Conservation (phyloP, 2,329 filamentous ascomycete genomes). For the Bipolaris gigantea region DNA sequence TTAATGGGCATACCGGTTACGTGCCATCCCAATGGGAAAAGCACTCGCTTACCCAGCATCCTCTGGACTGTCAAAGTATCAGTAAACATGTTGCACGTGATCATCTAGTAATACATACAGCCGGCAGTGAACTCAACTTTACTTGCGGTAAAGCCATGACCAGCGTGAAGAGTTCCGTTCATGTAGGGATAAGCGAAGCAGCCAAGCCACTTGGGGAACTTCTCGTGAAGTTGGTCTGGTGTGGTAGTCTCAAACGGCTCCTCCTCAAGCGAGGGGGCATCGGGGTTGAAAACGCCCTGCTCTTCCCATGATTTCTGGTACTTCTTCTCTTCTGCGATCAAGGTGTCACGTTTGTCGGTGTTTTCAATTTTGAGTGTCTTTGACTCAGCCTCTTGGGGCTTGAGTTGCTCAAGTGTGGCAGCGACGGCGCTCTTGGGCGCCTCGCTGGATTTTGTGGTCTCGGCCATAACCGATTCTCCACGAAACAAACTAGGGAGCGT, state of each 20-base stretch:
- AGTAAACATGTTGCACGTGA: not conserved
- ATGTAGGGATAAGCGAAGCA: slow-evolving; percentile 65
- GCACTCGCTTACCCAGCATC: slow-evolving; percentile 83
- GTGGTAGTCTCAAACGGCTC: slow-evolving; percentile 74
- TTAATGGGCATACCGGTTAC: slow-evolving; percentile 95
- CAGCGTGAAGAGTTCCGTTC: slow-evolving; percentile 69
- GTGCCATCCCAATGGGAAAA: slow-evolving; percentile 95
- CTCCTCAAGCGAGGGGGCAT: slow-evolving; percentile 79
- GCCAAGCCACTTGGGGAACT: slow-evolving; percentile 89
- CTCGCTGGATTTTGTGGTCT: slow-evolving; percentile 32
- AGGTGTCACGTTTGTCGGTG: slow-evolving; percentile 83
- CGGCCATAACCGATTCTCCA: slow-evolving; percentile 31
- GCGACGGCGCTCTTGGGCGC: slow-evolving; percentile 50
- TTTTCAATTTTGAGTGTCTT: slow-evolving; percentile 69
- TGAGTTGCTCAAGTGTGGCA: slow-evolving; percentile 57
- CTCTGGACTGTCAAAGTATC: slow-evolving; percentile 57
- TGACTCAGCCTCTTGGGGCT: slow-evolving; percentile 57
- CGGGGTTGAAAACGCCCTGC: slow-evolving; percentile 75
- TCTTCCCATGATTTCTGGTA: slow-evolving; percentile 87
- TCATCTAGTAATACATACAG: slow-evolving; percentile 38
- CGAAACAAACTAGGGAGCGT: slow-evolving; percentile 12
- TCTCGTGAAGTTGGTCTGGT: slow-evolving; percentile 72
- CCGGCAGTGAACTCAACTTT: slow-evolving; percentile 93
- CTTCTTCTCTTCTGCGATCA: slow-evolving; percentile 84
- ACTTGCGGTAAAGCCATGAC: slow-evolving; percentile 86